Base-by-base conservation (phyloP, 495 filamentous ascomycete species). In the Platismatia glauca region DNA sequence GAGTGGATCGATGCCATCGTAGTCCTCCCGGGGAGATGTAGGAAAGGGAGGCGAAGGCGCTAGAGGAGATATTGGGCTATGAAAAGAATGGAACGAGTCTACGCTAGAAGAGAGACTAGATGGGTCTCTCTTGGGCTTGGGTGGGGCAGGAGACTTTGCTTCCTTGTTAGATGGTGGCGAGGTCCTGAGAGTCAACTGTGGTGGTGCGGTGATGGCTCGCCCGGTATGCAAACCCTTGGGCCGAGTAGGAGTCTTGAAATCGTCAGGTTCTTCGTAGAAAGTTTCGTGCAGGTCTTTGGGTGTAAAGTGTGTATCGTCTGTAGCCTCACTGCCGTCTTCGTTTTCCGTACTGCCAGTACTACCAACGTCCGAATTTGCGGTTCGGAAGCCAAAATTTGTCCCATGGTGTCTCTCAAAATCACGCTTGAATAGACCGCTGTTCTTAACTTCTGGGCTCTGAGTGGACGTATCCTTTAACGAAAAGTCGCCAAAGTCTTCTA, bases 41-140 rank as follows among this genome's bases (percentile, higher is more conserved):
- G 77, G 75, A 43, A 74, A 69, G 16, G 79, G 72, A 43, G 80
- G 77, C 24, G 83, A 82, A 20, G 79, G 75, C 58, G 78, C 71
- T 24, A 79, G 69, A 33, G 80, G 74, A 18, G 76, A 74, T 34
- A 71, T 68, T 13, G 78, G 72, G n/a, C 79, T 78, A 55, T 79
- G 78, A 67, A 83, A 81, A 5, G 87, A 89, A 64, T 84, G 80
- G 58, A 84, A 82, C 7, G 83, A 84, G 35, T 84, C 82, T 15
- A 78, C 75, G 62, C 81, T 87, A 55, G 84, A 85, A 50, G 86
- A 73, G 8, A 79, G 67, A 55, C 71, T 73, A n/a, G 72, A 66
- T 7, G 68, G 58, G 33, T 79, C 77, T 55, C 70, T 62, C 52
- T 74, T 70, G 43, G 64, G 57, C 22, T 72, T 69, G 44, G 44